phyloP scores from a whole-genome alignment of 148 eudicot species.

The Silene uniflora region DNA sequence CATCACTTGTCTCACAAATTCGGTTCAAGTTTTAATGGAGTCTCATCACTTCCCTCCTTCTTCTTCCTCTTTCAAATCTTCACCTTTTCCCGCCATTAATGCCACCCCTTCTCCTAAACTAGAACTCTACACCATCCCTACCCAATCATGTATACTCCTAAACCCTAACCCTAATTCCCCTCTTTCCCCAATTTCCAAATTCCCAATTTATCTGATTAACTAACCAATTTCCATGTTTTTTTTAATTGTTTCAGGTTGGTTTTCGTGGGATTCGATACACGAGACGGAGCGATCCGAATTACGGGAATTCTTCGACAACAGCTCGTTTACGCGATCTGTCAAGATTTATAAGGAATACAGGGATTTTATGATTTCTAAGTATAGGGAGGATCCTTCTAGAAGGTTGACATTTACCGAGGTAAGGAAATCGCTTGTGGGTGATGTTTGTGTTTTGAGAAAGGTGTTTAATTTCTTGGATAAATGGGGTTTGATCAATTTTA shows the following conservation, averaged over 20 bases:
- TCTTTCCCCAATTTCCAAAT: neutral
- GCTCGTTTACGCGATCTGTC: constrained; percentile 72
- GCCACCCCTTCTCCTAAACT: neutral
- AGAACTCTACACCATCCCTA: constrained; percentile 90
- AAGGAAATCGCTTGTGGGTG: constrained; percentile 83
- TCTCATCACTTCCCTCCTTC: neutral
- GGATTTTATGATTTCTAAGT: constrained; percentile 81
- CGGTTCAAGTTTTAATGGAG: constrained; percentile 20
- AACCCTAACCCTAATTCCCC: constrained; percentile 24
- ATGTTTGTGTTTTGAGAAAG: constrained; percentile 51
- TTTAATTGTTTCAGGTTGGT: constrained; percentile 61
- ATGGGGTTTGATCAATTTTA: constrained; percentile 76
- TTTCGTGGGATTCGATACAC: constrained; percentile 81
- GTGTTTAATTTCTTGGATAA: constrained; percentile 72
- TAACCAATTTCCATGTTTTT: neutral
- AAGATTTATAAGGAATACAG: constrained; percentile 89
- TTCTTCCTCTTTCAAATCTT: constrained; percentile 21
- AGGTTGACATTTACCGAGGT: constrained; percentile 70
- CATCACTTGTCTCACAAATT: neutral
- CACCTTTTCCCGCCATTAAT: constrained; percentile 23
- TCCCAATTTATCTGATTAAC: neutral
- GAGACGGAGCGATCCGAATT: constrained; percentile 61
- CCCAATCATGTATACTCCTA: constrained; percentile 51
- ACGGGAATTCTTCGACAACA: constrained; percentile 72
- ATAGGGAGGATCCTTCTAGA: constrained; percentile 64